Evolutionary conservation across 768 basidiomycete genomes (phyloP), one percentile per base, ranked within the genome.

Genomic region (Xerocomus brunneocitrinus): DNA sequence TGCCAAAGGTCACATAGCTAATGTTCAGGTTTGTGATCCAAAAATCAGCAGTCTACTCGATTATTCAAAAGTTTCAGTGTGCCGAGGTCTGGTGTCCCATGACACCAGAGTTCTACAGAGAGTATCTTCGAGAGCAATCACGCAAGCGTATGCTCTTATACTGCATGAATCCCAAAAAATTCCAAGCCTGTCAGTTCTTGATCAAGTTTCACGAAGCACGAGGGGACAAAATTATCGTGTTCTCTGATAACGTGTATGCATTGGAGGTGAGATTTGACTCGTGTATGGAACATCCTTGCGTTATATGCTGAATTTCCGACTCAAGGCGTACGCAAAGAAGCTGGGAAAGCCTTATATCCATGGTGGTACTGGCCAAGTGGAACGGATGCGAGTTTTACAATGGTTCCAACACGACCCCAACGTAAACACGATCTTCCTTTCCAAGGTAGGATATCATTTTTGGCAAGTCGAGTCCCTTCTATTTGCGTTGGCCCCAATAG

Each of bases 61-160:
- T 54, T 58, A 52, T 30, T 54, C 19, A 54, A 46, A 24, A 48
- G 46, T 22, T 54, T 22, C 62, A 98, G 91, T 99, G 97, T 67
- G 97, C 97, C 14, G 97, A 99, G 71, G 97, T 99, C 8, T 99
- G 97, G 97, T 99, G 97, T 67, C 91, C 92, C 16, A 98, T 99
- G 97, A 95, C 97, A 19, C 95, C 97, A 5, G 95, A 98, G 68
- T 99, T 99, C 69, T 99, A 98, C 70, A 85, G 91, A 58, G 95
- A 99, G 72, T 99, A 99, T 67, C 80, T 99, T 59, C 79, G 90
- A 57, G 91, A 94, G 69, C 87, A 90, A 67, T 90, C 91, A 32
- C 81, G 97, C 54, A 94, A 95, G 70, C 85, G 91, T 59, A 97
- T 97, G 84, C 77, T 99, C 39, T 76, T 99, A 7, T 98, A 98